Evolutionary conservation across 169 alveolate species (phyloP), one percentile per base, ranked within the genome.

Genomic region (Plasmodium vinckei): DNA sequence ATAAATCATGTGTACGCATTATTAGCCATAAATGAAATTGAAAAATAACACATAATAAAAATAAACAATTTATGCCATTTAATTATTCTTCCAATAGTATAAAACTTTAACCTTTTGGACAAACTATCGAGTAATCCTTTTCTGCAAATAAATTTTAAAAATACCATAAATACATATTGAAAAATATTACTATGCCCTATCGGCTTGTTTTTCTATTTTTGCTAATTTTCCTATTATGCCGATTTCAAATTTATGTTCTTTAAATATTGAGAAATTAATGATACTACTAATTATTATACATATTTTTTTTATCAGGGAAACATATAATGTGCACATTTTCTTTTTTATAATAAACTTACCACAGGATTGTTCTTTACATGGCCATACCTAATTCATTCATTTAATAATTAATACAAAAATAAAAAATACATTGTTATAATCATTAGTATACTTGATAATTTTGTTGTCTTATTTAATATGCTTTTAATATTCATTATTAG

Each of bases 61-160:
- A 53, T 71, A 33, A 33, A 17, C 12, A 53, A 71, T 71, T 42
- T 72, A 33, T 23, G 19, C 68, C 1, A n/a, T 12, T 61, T n/a
- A 39, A n/a, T 15, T 65, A n/a, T 42, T 39, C 19, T 42, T 67
- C 25, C n/a, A 15, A 1, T 39, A 15, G 19, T 56, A 57, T 25
- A 23, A 5, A 53, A 53, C 17, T 73, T 63, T 63, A 63, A 77
- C 88, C 88, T 77, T 77, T 77, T 25, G 88, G 88, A 64, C 88
- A 77, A 21, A 75, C 65, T 77, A 77, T 77, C 46, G 88, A 77
- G 47, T 77, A 77, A 63, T 77, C 88, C 57, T 75, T 61, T 64
- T 77, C 88, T 77, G 27, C 57, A 77, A 77, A 54, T 9, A 68
- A 27, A 67, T 19, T 42, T 7, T 23, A 63, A 21, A 73, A 59